Evolutionary conservation across 1,284 basidiomycete species (phyloP).

Genomic region (Rhodotorula sp.): DNA sequence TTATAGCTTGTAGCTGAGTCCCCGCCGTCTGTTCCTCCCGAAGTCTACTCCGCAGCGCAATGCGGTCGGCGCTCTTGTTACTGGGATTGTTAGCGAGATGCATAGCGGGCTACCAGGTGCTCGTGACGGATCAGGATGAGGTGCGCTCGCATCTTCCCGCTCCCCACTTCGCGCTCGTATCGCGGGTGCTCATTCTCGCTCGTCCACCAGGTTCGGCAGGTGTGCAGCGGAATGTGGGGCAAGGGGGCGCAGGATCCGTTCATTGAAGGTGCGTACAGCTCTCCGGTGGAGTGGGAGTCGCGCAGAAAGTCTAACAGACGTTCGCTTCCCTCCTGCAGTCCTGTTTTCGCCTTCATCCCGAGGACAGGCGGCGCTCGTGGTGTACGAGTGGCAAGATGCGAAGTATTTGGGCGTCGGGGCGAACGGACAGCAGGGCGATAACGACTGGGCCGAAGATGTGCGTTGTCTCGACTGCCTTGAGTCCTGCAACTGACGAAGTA

Average conservation of each 20-base stretch:
- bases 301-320: conserved; percentile 28
- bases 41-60: not conserved
- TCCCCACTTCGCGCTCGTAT: not conserved
- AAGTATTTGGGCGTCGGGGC: conserved; percentile 69
- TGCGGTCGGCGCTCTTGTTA: not conserved
- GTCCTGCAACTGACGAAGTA: too few relatives aligned
- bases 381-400: conserved; percentile 92
- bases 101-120: conserved; percentile 20
- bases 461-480: conserved; percentile 30
- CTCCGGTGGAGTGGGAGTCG: not conserved
- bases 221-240: conserved; percentile 94
- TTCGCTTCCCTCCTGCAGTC: conserved; percentile 57
- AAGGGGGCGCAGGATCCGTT: conserved; percentile 62
- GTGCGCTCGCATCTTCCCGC: conserved; percentile 1
- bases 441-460: conserved; percentile 48
- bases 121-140: conserved; percentile 28
- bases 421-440: conserved; percentile 34
- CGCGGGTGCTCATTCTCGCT: not conserved
- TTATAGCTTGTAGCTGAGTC: too few relatives aligned
- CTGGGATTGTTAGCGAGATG: not conserved
- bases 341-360: conserved; percentile 71
- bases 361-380: conserved; percentile 88
- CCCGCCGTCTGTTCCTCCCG: not conserved
- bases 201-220: conserved; percentile 58
- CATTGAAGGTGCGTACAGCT: conserved; percentile 69